Conservation (phyloP, 2,329 filamentous ascomycete genomes). For the Cryphonectria radicalis region DNA sequence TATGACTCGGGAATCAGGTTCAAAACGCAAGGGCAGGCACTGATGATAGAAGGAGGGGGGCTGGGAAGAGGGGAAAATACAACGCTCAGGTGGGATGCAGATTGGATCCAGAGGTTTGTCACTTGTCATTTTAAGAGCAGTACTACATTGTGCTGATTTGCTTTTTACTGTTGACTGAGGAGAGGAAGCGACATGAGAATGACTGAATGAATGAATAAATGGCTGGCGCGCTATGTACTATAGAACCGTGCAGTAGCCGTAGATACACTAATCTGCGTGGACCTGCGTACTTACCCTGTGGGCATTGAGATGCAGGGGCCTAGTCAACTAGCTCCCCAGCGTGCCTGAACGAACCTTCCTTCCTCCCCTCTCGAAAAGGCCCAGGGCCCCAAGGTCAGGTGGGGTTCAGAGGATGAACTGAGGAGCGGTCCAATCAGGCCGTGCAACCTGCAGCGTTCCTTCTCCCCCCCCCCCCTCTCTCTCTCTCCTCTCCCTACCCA, state of each 20-base stretch:
- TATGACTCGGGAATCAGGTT: background rate
- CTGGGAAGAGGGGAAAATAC: background rate
- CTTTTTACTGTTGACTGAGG: background rate
- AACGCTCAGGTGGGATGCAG: background rate
- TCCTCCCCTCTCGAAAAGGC: background rate
- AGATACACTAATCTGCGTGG: too few species aligned
- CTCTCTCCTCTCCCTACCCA: background rate
- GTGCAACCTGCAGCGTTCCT: slow-evolving; percentile 3
- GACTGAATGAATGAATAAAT: background rate
- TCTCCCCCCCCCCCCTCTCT: too few species aligned
- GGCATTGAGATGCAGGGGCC: background rate
- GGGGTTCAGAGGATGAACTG: background rate
- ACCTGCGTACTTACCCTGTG: background rate
- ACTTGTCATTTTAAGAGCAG: background rate
- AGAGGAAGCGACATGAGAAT: background rate
- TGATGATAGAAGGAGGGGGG: background rate
- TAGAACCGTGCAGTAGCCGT: too few species aligned
- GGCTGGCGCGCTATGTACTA: background rate
- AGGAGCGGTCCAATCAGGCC: slow-evolving; percentile 11
- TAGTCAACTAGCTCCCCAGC: background rate
- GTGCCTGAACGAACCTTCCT: background rate
- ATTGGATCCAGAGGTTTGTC: too few species aligned
- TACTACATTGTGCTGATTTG: background rate
- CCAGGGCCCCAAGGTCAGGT: background rate
- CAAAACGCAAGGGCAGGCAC: too few species aligned